Percentiles rank a stretch among this genome's conserved stretches.
phyloP scores from a whole-genome alignment of 2,329 filamentous ascomycete genomes.

The Trichoderma atroviride region DNA sequence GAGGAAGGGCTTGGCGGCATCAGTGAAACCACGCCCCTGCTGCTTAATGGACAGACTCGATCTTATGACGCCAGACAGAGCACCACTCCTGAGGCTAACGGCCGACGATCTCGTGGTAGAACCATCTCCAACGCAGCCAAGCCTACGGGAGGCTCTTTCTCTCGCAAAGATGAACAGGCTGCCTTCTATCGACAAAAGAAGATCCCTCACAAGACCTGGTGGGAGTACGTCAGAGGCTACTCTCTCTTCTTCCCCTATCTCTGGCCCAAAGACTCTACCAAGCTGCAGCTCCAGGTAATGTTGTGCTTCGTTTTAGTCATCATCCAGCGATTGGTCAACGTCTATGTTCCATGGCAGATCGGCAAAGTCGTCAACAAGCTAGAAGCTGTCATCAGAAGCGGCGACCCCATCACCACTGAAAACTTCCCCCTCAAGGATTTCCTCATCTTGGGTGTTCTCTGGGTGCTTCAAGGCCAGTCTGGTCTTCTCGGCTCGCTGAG shows the following conservation, averaged over 20 bases:
- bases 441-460: slow-evolving; percentile 60
- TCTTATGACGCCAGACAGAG: slow-evolving; percentile 43
- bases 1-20: slow-evolving; percentile 43
- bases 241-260: slow-evolving; percentile 94
- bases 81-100: slow-evolving; percentile 31
- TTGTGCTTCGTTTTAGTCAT: slow-evolving; percentile 81
- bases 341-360: slow-evolving; percentile 81
- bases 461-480: slow-evolving; percentile 87
- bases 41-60: slow-evolving; percentile 54
- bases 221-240: slow-evolving; percentile 92
- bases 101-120: slow-evolving; percentile 40
- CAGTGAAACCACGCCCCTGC: slow-evolving; percentile 66
- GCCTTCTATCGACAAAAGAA: slow-evolving; percentile 90
- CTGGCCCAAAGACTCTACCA: slow-evolving; percentile 80
- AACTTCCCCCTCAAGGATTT: slow-evolving; percentile 44
- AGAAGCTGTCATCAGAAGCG: slow-evolving; percentile 50
- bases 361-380: slow-evolving; percentile 78
- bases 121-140: slow-evolving; percentile 46
- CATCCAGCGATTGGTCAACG: slow-evolving; percentile 80
- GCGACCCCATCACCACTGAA: slow-evolving; percentile 39
- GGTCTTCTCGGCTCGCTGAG: slow-evolving; percentile 82
- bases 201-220: slow-evolving; percentile 87
- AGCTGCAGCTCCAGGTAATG: slow-evolving; percentile 76
- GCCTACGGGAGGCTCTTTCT: slow-evolving; percentile 34
- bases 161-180: slow-evolving; percentile 62